These are phyloP conservation scores for Smallanthus sonchifolius DNA, from an alignment of 129 eudicot genomes.

Conservation along the genomic window DNA sequence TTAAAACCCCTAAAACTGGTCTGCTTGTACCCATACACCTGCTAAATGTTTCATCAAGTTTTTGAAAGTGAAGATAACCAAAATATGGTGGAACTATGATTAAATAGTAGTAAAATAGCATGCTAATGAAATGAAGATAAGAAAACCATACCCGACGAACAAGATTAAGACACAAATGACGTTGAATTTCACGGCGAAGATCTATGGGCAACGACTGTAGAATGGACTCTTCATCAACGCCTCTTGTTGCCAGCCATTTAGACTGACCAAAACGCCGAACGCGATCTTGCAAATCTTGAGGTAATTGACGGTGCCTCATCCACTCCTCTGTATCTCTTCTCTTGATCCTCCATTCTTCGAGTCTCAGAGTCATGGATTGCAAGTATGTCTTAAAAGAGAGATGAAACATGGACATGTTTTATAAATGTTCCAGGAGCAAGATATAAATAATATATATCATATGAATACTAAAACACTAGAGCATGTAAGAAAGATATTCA, in stretches of 20 bases:
- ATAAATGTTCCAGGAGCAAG: not conserved
- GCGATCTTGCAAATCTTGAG: conserved; percentile 65
- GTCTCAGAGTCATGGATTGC: conserved; percentile 81
- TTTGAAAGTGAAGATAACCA: not conserved
- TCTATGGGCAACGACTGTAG: conserved; percentile 71
- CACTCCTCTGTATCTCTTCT: conserved; percentile 92
- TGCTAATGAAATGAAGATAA: not conserved
- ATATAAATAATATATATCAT: not conserved
- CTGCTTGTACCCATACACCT: too few relatives aligned
- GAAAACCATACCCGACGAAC: conserved; percentile 78
- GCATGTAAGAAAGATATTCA: too few relatives aligned
- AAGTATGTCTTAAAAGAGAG: conserved; percentile 51
- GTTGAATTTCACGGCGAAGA: conserved; percentile 86
- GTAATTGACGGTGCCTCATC: conserved; percentile 97
- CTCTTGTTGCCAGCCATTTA: conserved; percentile 91
- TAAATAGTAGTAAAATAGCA: not conserved
- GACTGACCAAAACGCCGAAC: conserved; percentile 78
- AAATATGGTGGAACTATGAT: not conserved
- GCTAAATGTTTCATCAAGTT: not conserved
- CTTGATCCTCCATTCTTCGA: conserved; percentile 90
- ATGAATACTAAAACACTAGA: not conserved
- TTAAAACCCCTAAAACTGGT: too few relatives aligned
- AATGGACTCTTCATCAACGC: conserved; percentile 82
- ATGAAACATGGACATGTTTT: not conserved
- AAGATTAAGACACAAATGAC: conserved; percentile 89